Evolutionary conservation across 2,329 filamentous ascomycete genomes (phyloP).

Genomic region (Bretziella fagacearum): DNA sequence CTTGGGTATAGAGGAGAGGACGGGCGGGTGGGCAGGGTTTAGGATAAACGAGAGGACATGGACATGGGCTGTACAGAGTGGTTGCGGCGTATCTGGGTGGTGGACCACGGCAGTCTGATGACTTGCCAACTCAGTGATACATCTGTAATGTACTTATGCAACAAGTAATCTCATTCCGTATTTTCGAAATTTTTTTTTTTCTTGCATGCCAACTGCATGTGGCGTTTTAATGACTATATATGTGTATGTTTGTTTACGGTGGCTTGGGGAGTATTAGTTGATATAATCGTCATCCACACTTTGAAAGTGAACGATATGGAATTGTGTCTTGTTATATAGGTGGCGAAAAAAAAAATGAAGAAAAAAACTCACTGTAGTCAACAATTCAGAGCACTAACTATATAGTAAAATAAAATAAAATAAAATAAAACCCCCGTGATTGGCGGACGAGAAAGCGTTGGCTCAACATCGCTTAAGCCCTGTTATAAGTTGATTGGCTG

Average conservation of each 20-base stretch:
- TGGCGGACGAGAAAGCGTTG: constrained; percentile 1
- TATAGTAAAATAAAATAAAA: no score
- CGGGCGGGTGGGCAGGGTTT: background rate
- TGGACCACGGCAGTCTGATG: background rate
- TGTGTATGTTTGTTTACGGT: background rate
- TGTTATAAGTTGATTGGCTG: constrained; percentile 3
- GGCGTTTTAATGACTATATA: background rate
- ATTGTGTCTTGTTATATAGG: no score
- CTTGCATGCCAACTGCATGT: background rate
- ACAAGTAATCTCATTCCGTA: background rate
- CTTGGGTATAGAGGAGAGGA: no score
- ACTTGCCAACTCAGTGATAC: background rate
- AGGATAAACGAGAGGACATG: background rate
- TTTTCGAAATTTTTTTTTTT: background rate
- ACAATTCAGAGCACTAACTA: no score
- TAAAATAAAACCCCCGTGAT: no score
- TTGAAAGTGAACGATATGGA: no score
- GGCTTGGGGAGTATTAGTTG: no score
- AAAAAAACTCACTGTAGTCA: no score
- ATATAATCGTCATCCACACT: no score
- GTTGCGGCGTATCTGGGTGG: background rate
- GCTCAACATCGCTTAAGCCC: background rate
- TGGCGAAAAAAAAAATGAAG: no score
- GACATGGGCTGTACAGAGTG: no score
- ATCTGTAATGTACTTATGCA: background rate